Base-by-base conservation (phyloP, 495 filamentous ascomycete genomes). In the Aspergillus biplanus region DNA sequence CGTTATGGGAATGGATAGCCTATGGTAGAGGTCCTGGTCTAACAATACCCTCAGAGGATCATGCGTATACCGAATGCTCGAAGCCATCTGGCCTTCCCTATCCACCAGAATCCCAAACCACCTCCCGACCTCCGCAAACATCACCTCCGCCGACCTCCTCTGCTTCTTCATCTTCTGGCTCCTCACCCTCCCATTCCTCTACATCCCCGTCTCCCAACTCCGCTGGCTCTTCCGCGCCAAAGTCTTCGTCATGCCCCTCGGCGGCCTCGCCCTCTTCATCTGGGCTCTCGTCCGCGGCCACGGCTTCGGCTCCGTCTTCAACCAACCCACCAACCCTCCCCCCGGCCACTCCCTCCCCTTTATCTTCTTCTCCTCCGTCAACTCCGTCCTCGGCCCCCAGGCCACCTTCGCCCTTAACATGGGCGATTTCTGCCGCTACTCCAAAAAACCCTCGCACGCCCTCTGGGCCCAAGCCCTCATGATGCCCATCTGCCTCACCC, bases 101-200 rank as follows among this genome's bases (percentile, higher is more conserved):
- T 15, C 39, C 39, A 13, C 39, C 11, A 6, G 39, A 44, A 44
- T 44, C 39, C 47, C 47, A n/a, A 50, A 50, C 21, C 47, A 31
- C 11, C 47, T 50, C 16, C 47, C 47, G 5, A 18, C 47, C 21
- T 21, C 7, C 47, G 47, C 47, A 6, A 31, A 31, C n/a, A 50
- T 50, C 21, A 50, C n/a, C 0, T 50, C 47, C 47, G 16, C 16
- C 16, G 47, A 50, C 21, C 16, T 50, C 16, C 47, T 50, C 47
- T 18, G 16, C 21, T 50, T 50, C 11, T 50, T 50, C 47, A 50
- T 50, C 47, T 50, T 50, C 47, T 50, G 47, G 47, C 18, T 50
- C 21, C 16, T 50, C 2, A 18, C 16, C 16, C 21, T 50, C 11
- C 16, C 16, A 5, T 18, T 50, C 47, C 16, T 50, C 6, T 50